These are phyloP conservation scores for Wickerhamiella nectarea DNA, from an alignment of 805 yeast species.

Conservation along the genomic window DNA sequence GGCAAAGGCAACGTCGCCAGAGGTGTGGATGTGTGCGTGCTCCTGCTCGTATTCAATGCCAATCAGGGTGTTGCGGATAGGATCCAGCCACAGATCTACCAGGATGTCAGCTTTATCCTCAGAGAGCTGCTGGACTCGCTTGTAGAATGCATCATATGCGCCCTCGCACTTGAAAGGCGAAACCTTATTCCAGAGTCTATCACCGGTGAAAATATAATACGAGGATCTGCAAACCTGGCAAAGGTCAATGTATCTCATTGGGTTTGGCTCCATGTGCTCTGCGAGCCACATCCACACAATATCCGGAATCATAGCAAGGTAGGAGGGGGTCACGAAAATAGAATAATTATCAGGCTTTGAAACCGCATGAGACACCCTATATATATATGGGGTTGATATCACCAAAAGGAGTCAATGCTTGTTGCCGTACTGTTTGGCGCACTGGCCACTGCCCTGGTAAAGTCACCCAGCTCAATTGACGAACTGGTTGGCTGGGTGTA, in stretches of 20 bases:
- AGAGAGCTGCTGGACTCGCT: background rate
- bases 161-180: background rate
- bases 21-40: background rate
- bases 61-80: background rate
- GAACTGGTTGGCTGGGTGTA: conserved; percentile 15
- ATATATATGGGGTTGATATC: background rate
- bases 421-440: background rate
- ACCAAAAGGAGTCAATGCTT: background rate
- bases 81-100: background rate
- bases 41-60: background rate
- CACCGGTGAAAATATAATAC: background rate
- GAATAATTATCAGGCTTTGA: background rate
- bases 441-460: background rate
- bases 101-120: background rate
- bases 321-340: background rate
- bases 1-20: background rate
- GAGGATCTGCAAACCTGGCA: background rate
- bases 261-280: background rate
- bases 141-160: background rate
- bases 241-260: background rate
- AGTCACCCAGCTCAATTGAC: conserved; percentile 4
- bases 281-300: background rate
- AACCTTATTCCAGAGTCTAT: background rate
- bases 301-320: background rate
- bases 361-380: background rate